These are phyloP conservation scores for Skeletonema grethae DNA, from an alignment of 108 stramenopile species.

Conservation along the genomic window DNA sequence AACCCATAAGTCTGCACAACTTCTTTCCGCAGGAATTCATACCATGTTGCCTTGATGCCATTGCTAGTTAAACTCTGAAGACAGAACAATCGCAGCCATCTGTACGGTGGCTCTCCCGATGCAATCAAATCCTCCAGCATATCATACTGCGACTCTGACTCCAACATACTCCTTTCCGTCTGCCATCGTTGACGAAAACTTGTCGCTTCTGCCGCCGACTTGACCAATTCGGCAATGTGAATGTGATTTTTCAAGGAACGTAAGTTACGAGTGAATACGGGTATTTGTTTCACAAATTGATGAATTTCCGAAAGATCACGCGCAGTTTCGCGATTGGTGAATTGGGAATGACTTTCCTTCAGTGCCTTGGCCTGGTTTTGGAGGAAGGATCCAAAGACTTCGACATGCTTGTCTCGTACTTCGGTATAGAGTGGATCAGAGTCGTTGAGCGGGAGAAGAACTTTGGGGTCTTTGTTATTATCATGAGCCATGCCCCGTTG, in stretches of 20 bases:
- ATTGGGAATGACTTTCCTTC: constrained; percentile 86
- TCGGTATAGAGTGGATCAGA: constrained; percentile 90
- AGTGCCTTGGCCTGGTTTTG: constrained; percentile 94
- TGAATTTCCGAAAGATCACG: constrained; percentile 94
- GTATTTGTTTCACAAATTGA: constrained; percentile 97
- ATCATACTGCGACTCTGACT: constrained; percentile 90
- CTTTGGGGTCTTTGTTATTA: constrained; percentile 20
- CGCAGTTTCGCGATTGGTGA: constrained; percentile 87
- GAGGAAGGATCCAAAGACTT: constrained; percentile 91
- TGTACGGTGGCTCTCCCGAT: constrained; percentile 70
- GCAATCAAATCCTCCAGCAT: constrained; percentile 81
- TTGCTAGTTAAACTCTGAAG: constrained; percentile 88
- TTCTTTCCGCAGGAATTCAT: constrained; percentile 84
- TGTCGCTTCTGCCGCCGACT: constrained; percentile 75
- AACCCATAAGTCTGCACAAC: constrained; percentile 95
- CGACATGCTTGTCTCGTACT: constrained; percentile 94
- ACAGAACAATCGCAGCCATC: constrained; percentile 84
- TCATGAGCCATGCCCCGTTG: not conserved
- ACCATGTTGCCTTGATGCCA: constrained; percentile 87
- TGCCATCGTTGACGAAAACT: constrained; percentile 94
- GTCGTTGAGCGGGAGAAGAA: constrained; percentile 70
- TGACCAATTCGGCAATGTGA: constrained; percentile 92
- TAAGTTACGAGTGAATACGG: constrained; percentile 69
- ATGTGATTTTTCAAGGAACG: constrained; percentile 93
- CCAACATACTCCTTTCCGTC: constrained; percentile 91